Conservation (phyloP, 345 rosid genomes). For the Rubroshorea leprosula region DNA sequence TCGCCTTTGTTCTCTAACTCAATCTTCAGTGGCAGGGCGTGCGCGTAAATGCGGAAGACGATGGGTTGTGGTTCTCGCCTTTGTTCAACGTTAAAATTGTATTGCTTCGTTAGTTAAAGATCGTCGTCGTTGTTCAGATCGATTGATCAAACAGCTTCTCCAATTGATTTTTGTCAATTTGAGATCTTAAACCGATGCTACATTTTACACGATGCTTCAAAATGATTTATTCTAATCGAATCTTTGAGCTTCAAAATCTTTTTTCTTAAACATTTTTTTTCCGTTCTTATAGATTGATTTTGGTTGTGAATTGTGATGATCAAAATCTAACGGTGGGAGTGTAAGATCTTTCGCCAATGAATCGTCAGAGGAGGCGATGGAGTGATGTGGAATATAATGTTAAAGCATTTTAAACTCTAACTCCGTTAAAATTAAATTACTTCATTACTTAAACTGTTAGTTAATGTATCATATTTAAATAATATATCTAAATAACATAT, state of each 20-base stretch:
- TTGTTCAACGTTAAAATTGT: too few relatives aligned
- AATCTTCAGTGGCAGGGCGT: too few relatives aligned
- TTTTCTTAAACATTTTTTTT: neutral
- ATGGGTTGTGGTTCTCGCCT: too few relatives aligned
- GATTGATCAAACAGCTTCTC: neutral
- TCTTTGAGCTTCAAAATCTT: neutral
- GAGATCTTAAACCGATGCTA: neutral
- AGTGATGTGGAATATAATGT: conserved; percentile 83
- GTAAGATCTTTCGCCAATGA: conserved; percentile 48
- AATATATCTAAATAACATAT: too few relatives aligned
- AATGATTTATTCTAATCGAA: conserved; percentile 1
- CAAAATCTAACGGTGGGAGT: conserved; percentile 57
- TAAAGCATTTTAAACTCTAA: too few relatives aligned
- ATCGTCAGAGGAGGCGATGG: conserved; percentile 29
- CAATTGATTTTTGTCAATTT: neutral
- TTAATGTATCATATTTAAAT: too few relatives aligned
- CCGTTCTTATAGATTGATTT: neutral
- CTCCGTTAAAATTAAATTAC: too few relatives aligned
- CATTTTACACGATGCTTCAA: too few relatives aligned
- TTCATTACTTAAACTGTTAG: too few relatives aligned
- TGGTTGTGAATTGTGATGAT: conserved; percentile 12
- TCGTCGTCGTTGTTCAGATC: neutral
- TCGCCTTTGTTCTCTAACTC: too few relatives aligned
- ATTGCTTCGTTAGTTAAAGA: too few relatives aligned
- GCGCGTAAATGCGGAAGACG: too few relatives aligned